Conservation (phyloP, 208 protist genomes). For the Leishmania major region DNA sequence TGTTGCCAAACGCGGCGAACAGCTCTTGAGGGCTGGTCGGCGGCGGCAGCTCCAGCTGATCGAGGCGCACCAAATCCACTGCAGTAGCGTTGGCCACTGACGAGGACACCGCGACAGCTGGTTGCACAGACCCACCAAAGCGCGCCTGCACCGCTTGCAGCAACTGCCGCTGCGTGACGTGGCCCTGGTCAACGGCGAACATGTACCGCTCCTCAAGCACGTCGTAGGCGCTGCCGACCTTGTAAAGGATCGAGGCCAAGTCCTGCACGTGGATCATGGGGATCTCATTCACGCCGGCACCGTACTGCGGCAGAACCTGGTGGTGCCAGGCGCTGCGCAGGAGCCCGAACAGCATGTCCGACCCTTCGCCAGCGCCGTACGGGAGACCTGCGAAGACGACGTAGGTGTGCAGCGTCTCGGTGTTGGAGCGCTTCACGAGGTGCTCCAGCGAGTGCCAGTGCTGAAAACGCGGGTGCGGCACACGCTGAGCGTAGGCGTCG, state of each 20-base stretch:
- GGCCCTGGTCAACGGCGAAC: conserved; percentile 91
- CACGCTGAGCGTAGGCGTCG: conserved; percentile 84
- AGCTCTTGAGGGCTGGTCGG: conserved; percentile 10
- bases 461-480: conserved; percentile 87
- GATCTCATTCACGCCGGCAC: conserved; percentile 83
- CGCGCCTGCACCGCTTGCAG: conserved; percentile 58
- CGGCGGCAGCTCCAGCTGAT: conserved; percentile 22
- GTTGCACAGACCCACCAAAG: conserved; percentile 61
- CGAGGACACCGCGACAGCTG: conserved; percentile 2
- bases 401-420: conserved; percentile 90
- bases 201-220: conserved; percentile 88
- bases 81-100: neutral
- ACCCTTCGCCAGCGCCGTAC: conserved; percentile 89
- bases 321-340: conserved; percentile 85
- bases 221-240: conserved; percentile 73
- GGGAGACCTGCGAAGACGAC: conserved; percentile 90
- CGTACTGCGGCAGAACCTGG: conserved; percentile 66
- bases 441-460: conserved; percentile 90
- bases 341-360: conserved; percentile 50
- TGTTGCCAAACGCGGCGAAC: conserved; percentile 25
- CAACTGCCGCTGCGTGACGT: conserved; percentile 79
- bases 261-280: conserved; percentile 95
- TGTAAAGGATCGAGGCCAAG: conserved; percentile 72
- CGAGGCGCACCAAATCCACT: conserved; percentile 17
- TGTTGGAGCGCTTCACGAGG: conserved; percentile 84